Evolutionary conservation across 2,329 filamentous ascomycete species (phyloP).

Genomic region (Curvularia eragrostidis): DNA sequence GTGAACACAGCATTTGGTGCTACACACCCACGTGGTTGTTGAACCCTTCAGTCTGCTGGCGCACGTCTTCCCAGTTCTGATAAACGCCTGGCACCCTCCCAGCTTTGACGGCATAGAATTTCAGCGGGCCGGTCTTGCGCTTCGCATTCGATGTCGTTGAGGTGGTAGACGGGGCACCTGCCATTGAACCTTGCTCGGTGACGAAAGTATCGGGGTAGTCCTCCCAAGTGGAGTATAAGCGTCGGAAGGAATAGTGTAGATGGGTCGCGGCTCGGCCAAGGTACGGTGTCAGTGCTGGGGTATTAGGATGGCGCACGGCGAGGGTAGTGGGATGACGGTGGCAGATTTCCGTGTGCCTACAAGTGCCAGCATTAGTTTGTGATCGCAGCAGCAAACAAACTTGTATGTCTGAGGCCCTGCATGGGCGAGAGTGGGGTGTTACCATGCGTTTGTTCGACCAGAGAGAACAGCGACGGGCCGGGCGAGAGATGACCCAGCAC

Average conservation of each 20-base stretch:
- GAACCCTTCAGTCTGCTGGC: slow-evolving; percentile 66
- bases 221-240: slow-evolving; percentile 7
- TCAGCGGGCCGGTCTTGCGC: slow-evolving; percentile 61
- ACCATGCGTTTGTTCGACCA: slow-evolving; percentile 16
- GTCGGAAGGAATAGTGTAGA: not conserved
- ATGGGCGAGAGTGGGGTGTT: slow-evolving; percentile 1
- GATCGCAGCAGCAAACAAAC: not conserved
- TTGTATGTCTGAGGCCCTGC: not conserved
- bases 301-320: not conserved
- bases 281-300: not conserved
- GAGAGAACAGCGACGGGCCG: slow-evolving; percentile 8
- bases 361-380: not conserved
- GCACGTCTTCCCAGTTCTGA: slow-evolving; percentile 67
- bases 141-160: slow-evolving; percentile 54
- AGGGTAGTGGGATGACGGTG: not conserved
- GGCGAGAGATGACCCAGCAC: slow-evolving; percentile 7
- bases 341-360: not conserved
- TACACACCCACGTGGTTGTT: slow-evolving; percentile 50
- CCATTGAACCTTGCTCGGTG: slow-evolving; percentile 23
- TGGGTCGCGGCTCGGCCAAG: not conserved
- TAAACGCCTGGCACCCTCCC: slow-evolving; percentile 69
- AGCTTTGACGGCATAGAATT: slow-evolving; percentile 69
- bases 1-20: not conserved
- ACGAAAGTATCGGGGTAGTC: slow-evolving; percentile 8
- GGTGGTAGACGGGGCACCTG: slow-evolving; percentile 27